Evolutionary conservation across 108 stramenopile genomes (phyloP).

Genomic region (Cyclotella baltica): DNA sequence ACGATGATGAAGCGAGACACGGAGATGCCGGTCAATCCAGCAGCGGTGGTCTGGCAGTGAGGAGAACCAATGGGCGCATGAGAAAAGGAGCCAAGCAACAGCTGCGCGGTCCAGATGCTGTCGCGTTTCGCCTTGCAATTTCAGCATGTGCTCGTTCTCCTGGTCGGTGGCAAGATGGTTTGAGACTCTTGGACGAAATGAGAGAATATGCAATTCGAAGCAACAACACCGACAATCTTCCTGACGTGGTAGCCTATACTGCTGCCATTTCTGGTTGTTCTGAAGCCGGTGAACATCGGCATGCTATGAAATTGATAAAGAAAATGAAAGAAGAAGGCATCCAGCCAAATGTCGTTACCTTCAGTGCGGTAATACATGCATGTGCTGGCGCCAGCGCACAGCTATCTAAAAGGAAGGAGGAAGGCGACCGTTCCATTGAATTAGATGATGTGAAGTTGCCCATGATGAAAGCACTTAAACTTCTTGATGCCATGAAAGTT

Average conservation of each 20-base stretch:
- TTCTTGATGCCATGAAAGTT: slow-evolving; percentile 68
- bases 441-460: slow-evolving; percentile 46
- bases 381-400: slow-evolving; percentile 78
- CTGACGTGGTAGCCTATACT: slow-evolving; percentile 77
- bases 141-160: slow-evolving; percentile 75
- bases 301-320: slow-evolving; percentile 68
- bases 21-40: background rate
- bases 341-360: slow-evolving; percentile 78
- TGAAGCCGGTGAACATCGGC: slow-evolving; percentile 77
- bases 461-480: slow-evolving; percentile 65
- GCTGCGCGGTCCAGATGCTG: slow-evolving; percentile 75
- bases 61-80: slow-evolving; percentile 55
- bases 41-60: background rate
- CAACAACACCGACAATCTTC: slow-evolving; percentile 36
- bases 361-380: slow-evolving; percentile 74
- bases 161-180: slow-evolving; percentile 63
- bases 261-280: slow-evolving; percentile 83
- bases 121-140: slow-evolving; percentile 82
- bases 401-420: slow-evolving; percentile 28
- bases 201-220: slow-evolving; percentile 1
- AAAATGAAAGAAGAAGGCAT: slow-evolving; percentile 72
- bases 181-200: slow-evolving; percentile 67
- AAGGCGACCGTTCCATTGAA: slow-evolving; percentile 23
- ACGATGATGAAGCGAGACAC: background rate
- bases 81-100: slow-evolving; percentile 59